phyloP scores from a whole-genome alignment of 2,329 filamentous ascomycete genomes.

The Hypomyces perniciosus region DNA sequence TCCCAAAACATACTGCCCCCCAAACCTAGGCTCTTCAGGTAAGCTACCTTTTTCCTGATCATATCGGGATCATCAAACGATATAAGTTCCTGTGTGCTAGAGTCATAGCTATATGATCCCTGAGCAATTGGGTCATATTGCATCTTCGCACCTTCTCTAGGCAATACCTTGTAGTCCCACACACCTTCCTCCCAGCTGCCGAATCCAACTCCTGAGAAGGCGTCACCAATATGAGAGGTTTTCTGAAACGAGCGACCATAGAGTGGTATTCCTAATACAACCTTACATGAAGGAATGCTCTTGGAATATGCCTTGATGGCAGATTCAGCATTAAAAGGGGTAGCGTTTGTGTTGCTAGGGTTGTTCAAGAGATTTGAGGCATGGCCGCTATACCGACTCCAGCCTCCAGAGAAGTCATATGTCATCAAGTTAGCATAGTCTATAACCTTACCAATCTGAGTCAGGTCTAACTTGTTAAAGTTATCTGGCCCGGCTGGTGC shows the following conservation, averaged over 20 bases:
- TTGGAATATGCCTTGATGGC: slow-evolving; percentile 61
- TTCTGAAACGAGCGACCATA: slow-evolving; percentile 24
- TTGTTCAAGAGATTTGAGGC: slow-evolving; percentile 64
- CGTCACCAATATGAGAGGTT: slow-evolving; percentile 57
- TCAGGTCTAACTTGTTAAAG: slow-evolving; percentile 43
- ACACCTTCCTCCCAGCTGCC: slow-evolving; percentile 69
- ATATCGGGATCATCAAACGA: slow-evolving; percentile 63
- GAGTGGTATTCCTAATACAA: slow-evolving; percentile 73
- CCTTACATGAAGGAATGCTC: slow-evolving; percentile 58
- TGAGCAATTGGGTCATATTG: slow-evolving; percentile 50
- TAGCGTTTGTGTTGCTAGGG: slow-evolving; percentile 46
- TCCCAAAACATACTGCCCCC: slow-evolving; percentile 88
- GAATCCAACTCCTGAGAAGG: slow-evolving; percentile 57
- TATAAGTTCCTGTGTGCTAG: slow-evolving; percentile 54
- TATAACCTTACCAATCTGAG: slow-evolving; percentile 41
- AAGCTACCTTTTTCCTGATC: slow-evolving; percentile 56
- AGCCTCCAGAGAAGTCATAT: slow-evolving; percentile 72
- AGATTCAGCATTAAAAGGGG: slow-evolving; percentile 62
- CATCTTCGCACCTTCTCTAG: slow-evolving; percentile 53
- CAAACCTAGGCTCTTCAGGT: slow-evolving; percentile 55
- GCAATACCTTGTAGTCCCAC: slow-evolving; percentile 78
- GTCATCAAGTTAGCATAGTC: slow-evolving; percentile 65
- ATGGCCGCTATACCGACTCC: slow-evolving; percentile 59
- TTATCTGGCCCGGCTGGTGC: slow-evolving; percentile 44
- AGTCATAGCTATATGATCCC: slow-evolving; percentile 68